Percentiles rank a stretch among this genome's conserved stretches.
phyloP scores from a whole-genome alignment of 2,329 filamentous ascomycete genomes.

The Fusarium torulosum region DNA sequence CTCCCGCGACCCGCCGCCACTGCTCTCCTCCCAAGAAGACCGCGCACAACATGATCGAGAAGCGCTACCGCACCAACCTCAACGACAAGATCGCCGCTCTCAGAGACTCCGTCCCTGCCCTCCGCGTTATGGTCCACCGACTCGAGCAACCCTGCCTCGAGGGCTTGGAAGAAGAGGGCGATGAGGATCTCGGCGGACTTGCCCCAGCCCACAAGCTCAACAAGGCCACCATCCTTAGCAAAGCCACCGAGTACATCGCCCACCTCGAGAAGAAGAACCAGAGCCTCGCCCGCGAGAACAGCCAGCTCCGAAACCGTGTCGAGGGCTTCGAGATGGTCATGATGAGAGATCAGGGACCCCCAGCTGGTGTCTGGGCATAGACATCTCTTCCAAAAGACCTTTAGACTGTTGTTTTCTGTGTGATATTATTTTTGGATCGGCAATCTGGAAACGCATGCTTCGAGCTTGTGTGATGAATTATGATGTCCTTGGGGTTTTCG shows the following conservation, averaged over 20 bases:
- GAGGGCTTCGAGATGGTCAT: conserved; percentile 50
- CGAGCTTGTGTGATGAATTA: conserved; percentile 45
- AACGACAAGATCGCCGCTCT: conserved; percentile 95
- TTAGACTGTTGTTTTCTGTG: conserved; percentile 19
- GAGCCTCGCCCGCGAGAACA: conserved; percentile 51
- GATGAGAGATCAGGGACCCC: conserved; percentile 44
- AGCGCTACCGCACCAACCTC: conserved; percentile 91
- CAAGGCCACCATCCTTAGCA: conserved; percentile 80
- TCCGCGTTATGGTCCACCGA: conserved; percentile 74
- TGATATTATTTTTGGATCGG: conserved; percentile 27
- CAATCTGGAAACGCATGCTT: conserved; percentile 27
- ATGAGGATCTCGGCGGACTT: conserved; percentile 78
- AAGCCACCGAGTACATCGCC: conserved; percentile 55
- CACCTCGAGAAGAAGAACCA: conserved; percentile 54
- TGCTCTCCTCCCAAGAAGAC: conserved; percentile 76
- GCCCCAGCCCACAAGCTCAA: conserved; percentile 91
- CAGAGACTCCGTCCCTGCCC: conserved; percentile 87
- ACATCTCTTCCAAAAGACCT: conserved; percentile 6
- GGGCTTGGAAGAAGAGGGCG: conserved; percentile 69
- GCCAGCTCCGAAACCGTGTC: conserved; percentile 50
- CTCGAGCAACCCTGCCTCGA: conserved; percentile 74
- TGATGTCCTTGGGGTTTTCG: conserved; percentile 46
- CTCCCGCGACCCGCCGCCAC: conserved; percentile 48
- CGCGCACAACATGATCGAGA: conserved; percentile 96
- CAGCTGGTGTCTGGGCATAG: conserved; percentile 47